phyloP scores from a whole-genome alignment of 768 basidiomycete genomes.

The Mycena capillaripes region DNA sequence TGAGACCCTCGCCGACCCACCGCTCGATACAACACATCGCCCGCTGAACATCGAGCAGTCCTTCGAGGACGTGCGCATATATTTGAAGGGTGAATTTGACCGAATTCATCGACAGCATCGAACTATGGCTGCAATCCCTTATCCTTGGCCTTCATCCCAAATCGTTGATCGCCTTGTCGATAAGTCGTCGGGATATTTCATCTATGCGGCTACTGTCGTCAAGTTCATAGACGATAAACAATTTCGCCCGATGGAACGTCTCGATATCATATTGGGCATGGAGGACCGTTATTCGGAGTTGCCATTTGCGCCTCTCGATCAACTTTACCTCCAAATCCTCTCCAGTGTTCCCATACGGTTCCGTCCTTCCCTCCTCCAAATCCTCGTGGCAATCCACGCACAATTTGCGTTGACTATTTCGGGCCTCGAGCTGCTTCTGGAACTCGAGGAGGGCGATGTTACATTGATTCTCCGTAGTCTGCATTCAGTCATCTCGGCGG shows the following conservation, averaged over 20 bases:
- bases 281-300: neutral
- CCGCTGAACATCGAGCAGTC: conserved; percentile 25
- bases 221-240: conserved; percentile 22
- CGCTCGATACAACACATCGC: neutral
- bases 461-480: neutral
- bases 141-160: conserved; percentile 38
- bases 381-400: neutral
- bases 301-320: conserved; percentile 5
- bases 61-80: conserved; percentile 37
- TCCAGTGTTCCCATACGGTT: neutral
- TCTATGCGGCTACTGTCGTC: conserved; percentile 35
- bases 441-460: neutral
- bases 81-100: neutral
- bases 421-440: neutral
- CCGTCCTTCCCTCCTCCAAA: neutral
- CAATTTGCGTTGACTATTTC: neutral
- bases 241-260: conserved; percentile 7
- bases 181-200: conserved; percentile 43
- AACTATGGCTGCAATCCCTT: neutral
- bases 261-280: conserved; percentile 2
- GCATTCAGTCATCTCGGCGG: neutral
- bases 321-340: conserved; percentile 12
- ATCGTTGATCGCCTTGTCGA: conserved; percentile 31
- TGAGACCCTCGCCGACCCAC: conserved; percentile 27
- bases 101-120: neutral